phyloP scores from a whole-genome alignment of 2,329 filamentous ascomycete genomes.

The Aspergillus vadensis region DNA sequence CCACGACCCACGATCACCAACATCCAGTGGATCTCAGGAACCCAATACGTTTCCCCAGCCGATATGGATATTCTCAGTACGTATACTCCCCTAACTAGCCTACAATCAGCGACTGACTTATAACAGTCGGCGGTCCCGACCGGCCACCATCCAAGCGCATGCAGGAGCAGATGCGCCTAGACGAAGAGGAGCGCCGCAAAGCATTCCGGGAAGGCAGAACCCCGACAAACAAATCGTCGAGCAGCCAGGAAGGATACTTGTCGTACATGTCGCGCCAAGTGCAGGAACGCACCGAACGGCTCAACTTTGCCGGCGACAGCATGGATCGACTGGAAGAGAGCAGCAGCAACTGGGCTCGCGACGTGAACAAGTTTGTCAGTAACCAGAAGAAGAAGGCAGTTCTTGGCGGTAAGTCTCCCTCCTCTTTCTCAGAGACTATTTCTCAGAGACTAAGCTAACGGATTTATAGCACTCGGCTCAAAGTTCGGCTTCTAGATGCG shows the following conservation, averaged over 20 bases:
- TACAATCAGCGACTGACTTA: not conserved
- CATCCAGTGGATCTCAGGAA: constrained; percentile 94
- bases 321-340: constrained; percentile 82
- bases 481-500: constrained; percentile 45
- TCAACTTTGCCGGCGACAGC: constrained; percentile 78
- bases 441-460: constrained; percentile 8
- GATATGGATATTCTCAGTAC: constrained; percentile 82
- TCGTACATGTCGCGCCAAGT: constrained; percentile 85
- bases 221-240: constrained; percentile 27
- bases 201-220: constrained; percentile 41
- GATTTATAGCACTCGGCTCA: constrained; percentile 38
- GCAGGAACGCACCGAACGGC: constrained; percentile 85
- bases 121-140: constrained; percentile 74
- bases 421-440: not conserved
- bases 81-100: constrained; percentile 16
- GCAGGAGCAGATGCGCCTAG: constrained; percentile 74
- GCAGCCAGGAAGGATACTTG: constrained; percentile 66
- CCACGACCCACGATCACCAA: constrained; percentile 91
- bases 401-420: constrained; percentile 58
- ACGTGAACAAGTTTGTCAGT: constrained; percentile 82
- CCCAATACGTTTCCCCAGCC: constrained; percentile 81
- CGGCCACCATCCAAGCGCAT: constrained; percentile 86
- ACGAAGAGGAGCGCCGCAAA: constrained; percentile 61
- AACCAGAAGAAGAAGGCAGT: constrained; percentile 87
- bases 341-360: constrained; percentile 80